phyloP scores from a whole-genome alignment of 208 protist genomes.

The Leishmania major region DNA sequence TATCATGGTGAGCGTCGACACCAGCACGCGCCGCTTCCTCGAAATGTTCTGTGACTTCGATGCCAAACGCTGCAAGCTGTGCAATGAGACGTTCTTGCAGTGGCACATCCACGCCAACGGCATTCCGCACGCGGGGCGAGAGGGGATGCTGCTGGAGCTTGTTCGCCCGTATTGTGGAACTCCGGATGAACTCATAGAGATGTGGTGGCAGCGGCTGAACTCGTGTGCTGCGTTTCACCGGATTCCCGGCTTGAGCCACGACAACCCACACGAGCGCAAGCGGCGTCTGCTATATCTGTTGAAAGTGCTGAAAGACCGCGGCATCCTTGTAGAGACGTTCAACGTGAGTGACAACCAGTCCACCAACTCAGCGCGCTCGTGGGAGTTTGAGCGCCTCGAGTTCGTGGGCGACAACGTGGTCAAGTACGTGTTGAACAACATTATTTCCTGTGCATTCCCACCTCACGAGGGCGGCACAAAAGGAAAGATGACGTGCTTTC shows the following conservation, averaged over 20 bases:
- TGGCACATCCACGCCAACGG: slow-evolving; percentile 70
- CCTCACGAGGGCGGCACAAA: slow-evolving; percentile 70
- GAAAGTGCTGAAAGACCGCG: slow-evolving; percentile 72
- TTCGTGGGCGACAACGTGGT: slow-evolving; percentile 88
- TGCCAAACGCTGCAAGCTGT: slow-evolving; percentile 80
- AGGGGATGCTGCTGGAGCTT: slow-evolving; percentile 81
- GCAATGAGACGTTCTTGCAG: slow-evolving; percentile 81
- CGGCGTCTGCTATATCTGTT: slow-evolving; percentile 80
- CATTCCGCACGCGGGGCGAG: slow-evolving; percentile 75
- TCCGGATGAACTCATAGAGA: slow-evolving; percentile 72
- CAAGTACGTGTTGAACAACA: slow-evolving; percentile 87
- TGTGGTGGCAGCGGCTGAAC: slow-evolving; percentile 76
- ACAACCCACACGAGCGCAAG: slow-evolving; percentile 71
- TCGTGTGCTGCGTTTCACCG: slow-evolving; percentile 49
- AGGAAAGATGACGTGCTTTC: slow-evolving; percentile 65
- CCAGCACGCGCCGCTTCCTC: slow-evolving; percentile 58
- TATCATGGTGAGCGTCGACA: slow-evolving; percentile 64
- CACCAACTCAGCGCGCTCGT: slow-evolving; percentile 55
- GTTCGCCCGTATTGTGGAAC: slow-evolving; percentile 83
- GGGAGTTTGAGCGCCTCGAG: slow-evolving; percentile 90
- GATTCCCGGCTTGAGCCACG: slow-evolving; percentile 72
- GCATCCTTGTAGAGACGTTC: slow-evolving; percentile 74
- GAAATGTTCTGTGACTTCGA: slow-evolving; percentile 87
- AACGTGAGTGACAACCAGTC: slow-evolving; percentile 38
- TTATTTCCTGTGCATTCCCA: slow-evolving; percentile 70